Conservation (phyloP, 495 filamentous ascomycete genomes). For the Xylaria intraflava region DNA sequence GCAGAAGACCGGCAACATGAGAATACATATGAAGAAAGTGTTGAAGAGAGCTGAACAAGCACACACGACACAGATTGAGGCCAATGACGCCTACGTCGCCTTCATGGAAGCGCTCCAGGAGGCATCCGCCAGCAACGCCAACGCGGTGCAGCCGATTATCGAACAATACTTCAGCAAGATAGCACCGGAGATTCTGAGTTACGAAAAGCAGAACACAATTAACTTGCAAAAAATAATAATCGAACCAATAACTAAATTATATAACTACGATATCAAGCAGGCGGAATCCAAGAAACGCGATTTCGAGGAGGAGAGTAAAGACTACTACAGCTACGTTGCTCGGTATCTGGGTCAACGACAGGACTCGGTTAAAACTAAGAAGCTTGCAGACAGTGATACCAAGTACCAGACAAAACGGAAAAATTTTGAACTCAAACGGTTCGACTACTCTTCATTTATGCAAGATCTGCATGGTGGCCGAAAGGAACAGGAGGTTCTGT, state of each 20-base stretch:
- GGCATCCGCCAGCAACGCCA: conserved; percentile 82
- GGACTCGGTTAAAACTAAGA: conserved; percentile 95
- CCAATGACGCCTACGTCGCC: conserved; percentile 73
- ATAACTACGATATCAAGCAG: conserved; percentile 95
- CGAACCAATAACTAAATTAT: conserved; percentile 85
- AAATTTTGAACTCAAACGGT: conserved; percentile 93
- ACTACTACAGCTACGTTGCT: conserved; percentile 92
- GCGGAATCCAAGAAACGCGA: conserved; percentile 95
- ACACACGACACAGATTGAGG: conserved; percentile 67
- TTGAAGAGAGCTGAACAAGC: conserved; percentile 85
- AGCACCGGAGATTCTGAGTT: conserved; percentile 78
- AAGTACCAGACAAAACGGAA: conserved; percentile 94
- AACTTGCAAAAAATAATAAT: conserved; percentile 91
- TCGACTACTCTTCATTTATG: conserved; percentile 99
- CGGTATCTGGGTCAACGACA: conserved; percentile 92
- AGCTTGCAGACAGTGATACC: conserved; percentile 83
- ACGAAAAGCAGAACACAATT: conserved; percentile 73
- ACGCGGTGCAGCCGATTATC: conserved; percentile 88
- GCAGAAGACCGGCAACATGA: conserved; percentile 94
- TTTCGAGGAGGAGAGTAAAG: conserved; percentile 96
- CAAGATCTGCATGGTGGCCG: conserved; percentile 95
- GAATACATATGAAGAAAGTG: conserved; percentile 89
- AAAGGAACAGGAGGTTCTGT: conserved; percentile 95
- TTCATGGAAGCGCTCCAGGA: conserved; percentile 88
- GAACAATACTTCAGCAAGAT: conserved; percentile 99